Percentiles rank a stretch among this genome's conserved stretches.
These are phyloP conservation scores for Neofusicoccum parvum DNA, from an alignment of 2,329 filamentous ascomycete genomes.

Conservation along the genomic window DNA sequence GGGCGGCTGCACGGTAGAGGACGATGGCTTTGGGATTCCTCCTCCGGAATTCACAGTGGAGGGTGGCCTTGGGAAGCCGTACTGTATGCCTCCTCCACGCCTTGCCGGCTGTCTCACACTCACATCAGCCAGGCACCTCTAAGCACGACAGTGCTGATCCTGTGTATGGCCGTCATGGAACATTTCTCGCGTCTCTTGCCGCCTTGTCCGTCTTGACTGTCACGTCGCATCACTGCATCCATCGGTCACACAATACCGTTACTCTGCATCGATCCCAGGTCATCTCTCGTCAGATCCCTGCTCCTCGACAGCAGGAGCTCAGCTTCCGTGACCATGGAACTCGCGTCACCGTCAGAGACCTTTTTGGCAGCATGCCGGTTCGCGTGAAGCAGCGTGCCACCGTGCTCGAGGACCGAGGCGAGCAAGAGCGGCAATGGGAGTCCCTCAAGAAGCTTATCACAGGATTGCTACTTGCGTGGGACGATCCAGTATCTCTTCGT, in stretches of 20 bases:
- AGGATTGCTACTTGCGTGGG: constrained; percentile 72
- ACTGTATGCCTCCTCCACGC: constrained; percentile 59
- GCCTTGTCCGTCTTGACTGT: constrained; percentile 76
- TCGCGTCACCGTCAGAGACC: constrained; percentile 71
- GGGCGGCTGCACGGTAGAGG: constrained; percentile 78
- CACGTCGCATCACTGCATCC: constrained; percentile 66
- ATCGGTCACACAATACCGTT: constrained; percentile 66
- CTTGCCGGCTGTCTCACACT: constrained; percentile 22
- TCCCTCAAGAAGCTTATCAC: constrained; percentile 61
- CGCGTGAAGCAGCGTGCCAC: constrained; percentile 77
- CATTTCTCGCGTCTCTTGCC: constrained; percentile 76
- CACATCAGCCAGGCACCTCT: constrained; percentile 68
- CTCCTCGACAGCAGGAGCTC: constrained; percentile 60
- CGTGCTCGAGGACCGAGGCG: constrained; percentile 50
- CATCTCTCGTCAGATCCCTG: constrained; percentile 65
- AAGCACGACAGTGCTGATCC: constrained; percentile 55
- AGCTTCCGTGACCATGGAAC: constrained; percentile 68
- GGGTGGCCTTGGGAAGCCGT: constrained; percentile 72
- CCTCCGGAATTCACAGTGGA: constrained; percentile 69
- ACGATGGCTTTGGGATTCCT: constrained; percentile 79
- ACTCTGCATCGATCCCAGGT: constrained; percentile 70
- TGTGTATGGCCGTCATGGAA: constrained; percentile 68
- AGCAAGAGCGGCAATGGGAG: constrained; percentile 67
- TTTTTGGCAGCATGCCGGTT: constrained; percentile 91
- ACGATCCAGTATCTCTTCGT: constrained; percentile 56